Percentiles rank a stretch among this genome's conserved stretches.
Conservation (phyloP, 2,329 filamentous ascomycete species). For the Neurospora crassa region DNA sequence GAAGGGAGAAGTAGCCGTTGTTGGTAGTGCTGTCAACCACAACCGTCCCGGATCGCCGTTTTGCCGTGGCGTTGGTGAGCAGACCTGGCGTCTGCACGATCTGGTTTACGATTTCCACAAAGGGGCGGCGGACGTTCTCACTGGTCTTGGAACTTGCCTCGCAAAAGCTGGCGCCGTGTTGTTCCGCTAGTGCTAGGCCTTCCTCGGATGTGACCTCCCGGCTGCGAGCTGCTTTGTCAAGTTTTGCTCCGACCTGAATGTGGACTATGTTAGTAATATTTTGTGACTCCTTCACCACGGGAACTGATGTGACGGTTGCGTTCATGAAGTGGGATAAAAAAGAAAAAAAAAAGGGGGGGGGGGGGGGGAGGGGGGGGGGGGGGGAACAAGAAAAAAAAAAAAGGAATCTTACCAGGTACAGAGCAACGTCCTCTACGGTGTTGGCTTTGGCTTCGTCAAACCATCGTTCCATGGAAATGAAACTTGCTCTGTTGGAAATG, state of each 20-base stretch:
- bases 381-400: too few relatives aligned
- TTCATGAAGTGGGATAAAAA: background rate
- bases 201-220: constrained; percentile 38
- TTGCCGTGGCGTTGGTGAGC: constrained; percentile 21
- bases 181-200: constrained; percentile 35
- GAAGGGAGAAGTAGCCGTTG: constrained; percentile 8
- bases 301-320: background rate
- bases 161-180: constrained; percentile 38
- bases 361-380: too few relatives aligned
- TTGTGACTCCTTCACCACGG: background rate
- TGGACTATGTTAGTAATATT: background rate
- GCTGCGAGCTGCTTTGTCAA: constrained; percentile 33
- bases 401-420: constrained; percentile 31
- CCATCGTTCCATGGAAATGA: constrained; percentile 43
- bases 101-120: constrained; percentile 40
- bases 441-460: constrained; percentile 43
- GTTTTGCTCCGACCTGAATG: constrained; percentile 38
- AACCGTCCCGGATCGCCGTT: constrained; percentile 20
- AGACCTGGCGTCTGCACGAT: constrained; percentile 37
- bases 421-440: constrained; percentile 36
- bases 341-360: too few relatives aligned
- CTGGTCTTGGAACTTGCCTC: constrained; percentile 45
- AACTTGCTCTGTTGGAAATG: constrained; percentile 37
- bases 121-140: constrained; percentile 40
- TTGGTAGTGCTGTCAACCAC: constrained; percentile 18